Base-by-base conservation (phyloP, 2,329 filamentous ascomycete species). In the Sordariomycetes sp. region DNA sequence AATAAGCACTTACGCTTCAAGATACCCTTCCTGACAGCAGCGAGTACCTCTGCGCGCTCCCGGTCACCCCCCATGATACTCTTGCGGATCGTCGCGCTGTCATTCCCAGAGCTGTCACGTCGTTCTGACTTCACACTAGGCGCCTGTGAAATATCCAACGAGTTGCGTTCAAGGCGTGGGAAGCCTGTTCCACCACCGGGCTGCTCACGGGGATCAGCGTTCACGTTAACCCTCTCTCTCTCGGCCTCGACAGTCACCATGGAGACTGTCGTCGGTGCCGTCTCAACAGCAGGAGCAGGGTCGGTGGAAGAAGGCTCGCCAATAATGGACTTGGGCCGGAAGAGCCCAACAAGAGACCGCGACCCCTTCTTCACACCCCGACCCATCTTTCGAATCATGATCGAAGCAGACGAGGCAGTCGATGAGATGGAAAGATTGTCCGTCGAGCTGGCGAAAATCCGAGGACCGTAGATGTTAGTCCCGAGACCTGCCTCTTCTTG, bases 321-420 rank as follows among this genome's bases (percentile, higher is more conserved):
- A 64, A 92, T 81, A 17, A 95, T 78, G 1, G 92, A 97, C 70
- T 97, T 99, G 0, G 94, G 92, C 61, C 94, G 81, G 75, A 99
- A 99, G 8, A 99, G 77, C 28, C 94, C 94, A 63, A 95, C 95
- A 57, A 99, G 81, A 25, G 91, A 96, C 53, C 91, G 82, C 20
- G 87, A 87, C 55, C 90, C 86, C 72, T 94, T 95, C 79, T 96
- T 97, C 84, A 97, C 87, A n/a, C 92, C 91, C 62, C 90, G 90
- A 58, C 94, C 94, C 94, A 99, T 99, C 75, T 99, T 99, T 56
- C 94, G 85, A 62, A 99, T 87, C 89, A 95, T 95, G 64, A 95
- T 84, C 34, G 90, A 95, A 36, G 89, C 89, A 22, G 89, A 95
- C 7, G 90, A 95, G 22, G 89, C 89, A 10, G 89, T 95, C 3